Evolutionary conservation across 2,329 filamentous ascomycete species (phyloP), one percentile per base, ranked within the genome.

Genomic region (Ophiostoma perfectum): DNA sequence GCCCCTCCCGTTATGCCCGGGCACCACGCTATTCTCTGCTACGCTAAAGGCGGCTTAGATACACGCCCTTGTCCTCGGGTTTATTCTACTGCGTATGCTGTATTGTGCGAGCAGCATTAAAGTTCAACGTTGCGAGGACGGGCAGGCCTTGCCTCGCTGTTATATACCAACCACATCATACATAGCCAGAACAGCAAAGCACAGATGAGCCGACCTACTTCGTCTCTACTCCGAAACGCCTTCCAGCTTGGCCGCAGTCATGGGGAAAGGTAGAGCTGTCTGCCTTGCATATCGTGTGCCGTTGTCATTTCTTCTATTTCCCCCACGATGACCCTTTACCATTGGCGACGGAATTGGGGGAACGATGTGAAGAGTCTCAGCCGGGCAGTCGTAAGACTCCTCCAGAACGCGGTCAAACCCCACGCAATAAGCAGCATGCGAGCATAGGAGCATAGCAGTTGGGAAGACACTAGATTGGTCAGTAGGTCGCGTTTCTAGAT

Each of bases 241-340:
- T 55, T 55, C 49, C 7, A 12, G 47, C n/a, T 55, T 55, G 49
- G 4, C 49, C 3, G 49, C 7, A 27, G 27, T 55, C 18, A 55
- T 55, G 49, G 49, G 49, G 49, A 55, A 55, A 27, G 27, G 27
- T 27, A 27, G 27, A 27, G 27, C 27, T 27, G 27, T 27, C 27
- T 27, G 27, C 27, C 27, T 27, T 27, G 27, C 27, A 27, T 27
- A 27, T 27, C 27, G 49, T 11, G 12, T 11, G 9, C 18, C 14
- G 49, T 27, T 4, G 11, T 55, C 27, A 18, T 9, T 55, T 55
- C 49, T 49, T 49, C 47, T 18, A 55, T 55, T 55, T 55, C 49
- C 55, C 55, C 55, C 55, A 60, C 55, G 36, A 38, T 60, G 14
- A 60, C 55, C 36, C 52, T 39, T 38, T 60, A 12, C 55, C 39